Evolutionary conservation across 208 protist genomes (phyloP), one percentile per base, ranked within the genome.

Genomic region (Phytomonas sp.): DNA sequence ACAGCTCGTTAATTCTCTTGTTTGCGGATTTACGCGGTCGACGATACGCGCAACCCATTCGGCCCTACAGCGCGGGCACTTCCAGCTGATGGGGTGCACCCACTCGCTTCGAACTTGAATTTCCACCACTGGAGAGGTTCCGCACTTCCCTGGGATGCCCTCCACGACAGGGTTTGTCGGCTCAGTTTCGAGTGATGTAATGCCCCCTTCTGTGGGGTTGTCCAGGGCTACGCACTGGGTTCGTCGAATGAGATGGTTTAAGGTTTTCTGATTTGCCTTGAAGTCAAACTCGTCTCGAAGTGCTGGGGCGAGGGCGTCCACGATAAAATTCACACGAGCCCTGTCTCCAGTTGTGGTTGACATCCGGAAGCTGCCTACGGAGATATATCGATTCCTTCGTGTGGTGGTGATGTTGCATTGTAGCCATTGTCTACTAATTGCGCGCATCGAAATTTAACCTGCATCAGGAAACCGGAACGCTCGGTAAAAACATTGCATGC

Each of bases 51-150:
- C 84, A 0, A 78, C 73, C 86, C 88, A 93, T 66, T 72, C 64
- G 29, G 64, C 52, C 16, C 66, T 29, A 49, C 88, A 93, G 6
- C 16, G 23, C 10, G 10, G 12, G 74, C 88, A 93, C 6, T 75
- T 74, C 86, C 88, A 93, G 32, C 72, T 63, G 2, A 91, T 85
- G 2, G 66, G 14, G 49, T 91, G 80, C 0, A 76, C 81, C 80
- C 83, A 88, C 29, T 71, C 73, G 8, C 77, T 74, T 29, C 74
- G 63, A 10, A 81, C 76, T 29, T 31, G 66, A 16, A 86, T 61
- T 19, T 63, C 60, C 32, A 49, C 32, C 26, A 67, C 10, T 4
- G 26, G 7, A 4, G 40, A 3, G 3, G 34, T 8, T 37, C 34
- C 8, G 34, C 5, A 8, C 34, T 37, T 37, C 34, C 34, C 34